Evolutionary conservation across 2,329 filamentous ascomycete species (phyloP).

Genomic region (Rutstroemia sp.): DNA sequence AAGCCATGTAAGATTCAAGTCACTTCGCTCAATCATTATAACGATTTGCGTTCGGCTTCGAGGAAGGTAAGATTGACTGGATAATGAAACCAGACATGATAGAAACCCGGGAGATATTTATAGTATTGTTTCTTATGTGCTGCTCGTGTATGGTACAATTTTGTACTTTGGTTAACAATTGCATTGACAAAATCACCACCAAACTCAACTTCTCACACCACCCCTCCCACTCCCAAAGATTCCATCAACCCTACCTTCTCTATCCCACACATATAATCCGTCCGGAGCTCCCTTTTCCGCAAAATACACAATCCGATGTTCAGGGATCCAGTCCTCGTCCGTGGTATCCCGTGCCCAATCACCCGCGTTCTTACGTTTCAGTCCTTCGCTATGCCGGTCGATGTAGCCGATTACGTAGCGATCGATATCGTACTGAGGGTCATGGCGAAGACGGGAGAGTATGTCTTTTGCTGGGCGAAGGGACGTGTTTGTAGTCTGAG

Average conservation of each 20-base stretch:
- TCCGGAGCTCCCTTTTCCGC: slow-evolving; percentile 46
- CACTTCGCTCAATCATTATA: no score
- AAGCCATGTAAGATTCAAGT: no score
- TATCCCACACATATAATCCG: slow-evolving; percentile 29
- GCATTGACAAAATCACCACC: no score
- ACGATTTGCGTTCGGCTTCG: no score
- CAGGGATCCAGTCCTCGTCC: slow-evolving; percentile 59
- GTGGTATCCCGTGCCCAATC: slow-evolving; percentile 26
- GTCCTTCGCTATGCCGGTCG: slow-evolving; percentile 13
- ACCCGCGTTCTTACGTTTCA: slow-evolving; percentile 13
- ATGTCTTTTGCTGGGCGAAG: slow-evolving; percentile 9
- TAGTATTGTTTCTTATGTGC: no score
- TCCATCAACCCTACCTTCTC: slow-evolving; percentile 10
- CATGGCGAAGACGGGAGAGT: slow-evolving; percentile 18
- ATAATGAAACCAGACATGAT: no score
- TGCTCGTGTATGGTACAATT: no score
- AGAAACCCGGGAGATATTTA: no score
- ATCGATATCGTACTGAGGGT: slow-evolving; percentile 17
- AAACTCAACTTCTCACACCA: slow-evolving; percentile 10
- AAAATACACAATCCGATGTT: slow-evolving; percentile 57
- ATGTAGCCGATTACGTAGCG: slow-evolving; percentile 19
- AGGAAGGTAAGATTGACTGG: no score
- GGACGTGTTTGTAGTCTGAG: not conserved
- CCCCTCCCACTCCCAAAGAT: slow-evolving; percentile 10
- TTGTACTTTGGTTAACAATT: no score